phyloP scores from a whole-genome alignment of 805 yeast species.

The Kodamaea fukazawae region DNA sequence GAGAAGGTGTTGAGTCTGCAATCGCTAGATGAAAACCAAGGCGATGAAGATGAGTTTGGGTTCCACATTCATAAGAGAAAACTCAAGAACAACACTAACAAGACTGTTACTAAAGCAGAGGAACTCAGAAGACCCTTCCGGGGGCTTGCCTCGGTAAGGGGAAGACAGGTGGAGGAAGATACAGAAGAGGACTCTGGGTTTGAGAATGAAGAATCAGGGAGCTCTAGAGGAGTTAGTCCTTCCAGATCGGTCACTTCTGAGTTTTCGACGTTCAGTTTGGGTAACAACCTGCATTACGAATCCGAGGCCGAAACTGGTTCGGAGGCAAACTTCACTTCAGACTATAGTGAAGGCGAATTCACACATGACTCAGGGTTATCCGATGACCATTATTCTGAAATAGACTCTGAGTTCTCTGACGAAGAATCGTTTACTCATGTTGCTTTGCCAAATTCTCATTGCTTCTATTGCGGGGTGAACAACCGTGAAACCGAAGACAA shows the following conservation, averaged over 20 bases:
- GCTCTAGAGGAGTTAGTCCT: conserved; percentile 46
- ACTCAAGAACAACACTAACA: conserved; percentile 16
- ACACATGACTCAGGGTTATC: conserved; percentile 10
- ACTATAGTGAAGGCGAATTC: conserved; percentile 16
- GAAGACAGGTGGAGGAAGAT: conserved; percentile 32
- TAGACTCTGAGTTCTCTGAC: conserved; percentile 21
- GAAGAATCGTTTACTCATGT: conserved; percentile 23
- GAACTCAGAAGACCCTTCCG: conserved; percentile 22
- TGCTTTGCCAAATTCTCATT: conserved; percentile 48
- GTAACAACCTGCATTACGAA: conserved; percentile 32
- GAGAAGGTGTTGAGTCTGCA: conserved; percentile 52
- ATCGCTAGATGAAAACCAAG: conserved; percentile 19
- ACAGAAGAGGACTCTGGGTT: conserved; percentile 33
- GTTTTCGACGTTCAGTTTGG: conserved; percentile 55
- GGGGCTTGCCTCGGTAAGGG: conserved; percentile 36
- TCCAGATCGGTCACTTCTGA: conserved; percentile 54
- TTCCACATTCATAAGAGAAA: conserved; percentile 38
- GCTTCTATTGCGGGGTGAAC: conserved; percentile 57
- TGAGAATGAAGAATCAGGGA: conserved; percentile 5
- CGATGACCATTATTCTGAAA: neutral
- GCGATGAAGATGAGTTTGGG: conserved; percentile 54
- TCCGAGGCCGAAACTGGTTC: conserved; percentile 47
- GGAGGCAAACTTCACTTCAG: conserved; percentile 41
- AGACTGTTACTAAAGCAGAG: conserved; percentile 33
- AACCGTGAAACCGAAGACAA: conserved; percentile 56